A percentile compares a stretch with the other conserved stretches of the same genome.
Conservation (phyloP, 2,329 filamentous ascomycete genomes). For the Aspergillus hiratsukae region DNA sequence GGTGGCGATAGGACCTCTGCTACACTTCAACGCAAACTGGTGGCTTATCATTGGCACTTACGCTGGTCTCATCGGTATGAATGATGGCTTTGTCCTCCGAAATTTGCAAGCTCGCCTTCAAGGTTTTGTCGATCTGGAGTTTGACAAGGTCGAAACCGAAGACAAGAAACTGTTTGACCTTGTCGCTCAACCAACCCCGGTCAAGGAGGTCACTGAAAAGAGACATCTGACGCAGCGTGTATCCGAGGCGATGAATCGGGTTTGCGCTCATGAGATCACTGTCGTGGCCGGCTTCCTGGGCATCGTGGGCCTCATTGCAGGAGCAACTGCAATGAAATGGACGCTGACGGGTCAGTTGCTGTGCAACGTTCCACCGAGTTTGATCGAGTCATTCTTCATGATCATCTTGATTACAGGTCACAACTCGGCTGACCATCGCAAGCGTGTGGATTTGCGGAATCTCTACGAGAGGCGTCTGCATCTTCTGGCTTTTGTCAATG, state of each 20-base stretch:
- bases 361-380: conserved; percentile 30
- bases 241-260: not conserved
- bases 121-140: conserved; percentile 10
- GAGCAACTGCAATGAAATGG: conserved; percentile 24
- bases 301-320: conserved; percentile 21
- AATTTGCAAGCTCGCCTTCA: conserved; percentile 34
- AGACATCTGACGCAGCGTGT: not conserved
- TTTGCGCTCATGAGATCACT: not conserved
- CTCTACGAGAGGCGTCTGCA: conserved; percentile 13
- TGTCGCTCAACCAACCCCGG: not conserved
- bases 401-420: conserved; percentile 26
- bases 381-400: conserved; percentile 30
- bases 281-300: not conserved
- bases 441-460: conserved; percentile 14
- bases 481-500: conserved; percentile 1
- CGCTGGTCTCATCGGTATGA: conserved; percentile 42
- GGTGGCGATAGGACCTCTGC: conserved; percentile 35
- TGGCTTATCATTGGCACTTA: conserved; percentile 47
- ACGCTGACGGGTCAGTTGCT: conserved; percentile 27
- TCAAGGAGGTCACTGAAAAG: not conserved
- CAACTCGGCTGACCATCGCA: conserved; percentile 20
- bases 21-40: conserved; percentile 42
- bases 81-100: conserved; percentile 43
- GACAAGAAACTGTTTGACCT: not conserved
- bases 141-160: not conserved